phyloP scores from a whole-genome alignment of 164 flowering plant genomes.

The Litsea cubeba region DNA sequence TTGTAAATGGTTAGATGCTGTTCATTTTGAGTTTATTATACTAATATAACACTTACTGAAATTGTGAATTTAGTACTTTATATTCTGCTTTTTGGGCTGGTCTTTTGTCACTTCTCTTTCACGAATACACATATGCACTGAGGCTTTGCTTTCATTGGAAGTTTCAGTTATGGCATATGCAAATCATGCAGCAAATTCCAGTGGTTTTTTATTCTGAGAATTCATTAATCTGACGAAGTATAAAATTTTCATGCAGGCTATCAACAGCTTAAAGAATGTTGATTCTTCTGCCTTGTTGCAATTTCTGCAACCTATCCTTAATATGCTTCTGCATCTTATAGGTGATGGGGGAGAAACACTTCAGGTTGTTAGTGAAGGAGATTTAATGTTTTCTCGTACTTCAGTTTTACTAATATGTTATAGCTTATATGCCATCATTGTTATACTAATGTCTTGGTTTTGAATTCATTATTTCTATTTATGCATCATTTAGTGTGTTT shows the following conservation, averaged over 20 bases:
- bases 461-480: not conserved
- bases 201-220: not conserved
- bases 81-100: not conserved
- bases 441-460: slow-evolving; percentile 1
- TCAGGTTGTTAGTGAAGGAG: slow-evolving; percentile 45
- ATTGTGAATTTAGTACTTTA: no score
- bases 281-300: slow-evolving; percentile 92
- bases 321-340: slow-evolving; percentile 98
- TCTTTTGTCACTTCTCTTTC: not conserved
- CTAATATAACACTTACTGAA: not conserved
- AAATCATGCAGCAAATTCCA: not conserved
- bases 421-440: not conserved
- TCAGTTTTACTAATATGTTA: not conserved
- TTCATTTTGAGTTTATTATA: not conserved
- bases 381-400: not conserved
- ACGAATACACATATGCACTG: not conserved
- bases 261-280: slow-evolving; percentile 96
- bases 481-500: not conserved
- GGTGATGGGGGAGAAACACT: slow-evolving; percentile 99
- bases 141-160: not conserved
- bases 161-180: not conserved
- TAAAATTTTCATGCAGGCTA: slow-evolving; percentile 60
- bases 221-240: not conserved
- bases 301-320: slow-evolving; percentile 90
- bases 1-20: not conserved